Base-by-base conservation (phyloP, 148 eudicot genomes). In the Camellia sinensis region DNA sequence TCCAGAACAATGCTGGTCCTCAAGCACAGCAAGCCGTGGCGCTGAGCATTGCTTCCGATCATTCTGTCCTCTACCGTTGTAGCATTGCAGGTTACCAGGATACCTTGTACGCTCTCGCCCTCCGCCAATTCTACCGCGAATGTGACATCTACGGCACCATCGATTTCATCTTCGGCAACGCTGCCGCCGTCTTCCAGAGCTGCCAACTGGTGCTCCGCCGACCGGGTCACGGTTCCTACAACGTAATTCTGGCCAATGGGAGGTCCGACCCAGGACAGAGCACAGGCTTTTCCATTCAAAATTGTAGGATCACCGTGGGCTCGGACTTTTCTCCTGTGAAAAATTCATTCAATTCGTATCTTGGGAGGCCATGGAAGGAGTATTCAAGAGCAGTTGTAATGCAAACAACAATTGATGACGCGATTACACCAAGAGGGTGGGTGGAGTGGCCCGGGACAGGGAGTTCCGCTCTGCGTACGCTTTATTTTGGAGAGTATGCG, bases 91-190 rank as follows among this genome's bases (percentile, higher is more conserved):
- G 84, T 3, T 81, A 81, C 80, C 87, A 85, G 52, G 87, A 85
- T 59, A 85, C 87, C 6, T 75, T 85, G 7, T 85, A 81, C 80
- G 84, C 84, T 1, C 82, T 46, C 64, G 57, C 87, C 54, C 81
- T 81, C 79, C 87, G 87, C 14, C 87, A 85, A 19, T 85, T 85
- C 67, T 85, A 85, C 77, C 69, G 87, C 11, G 87, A 85, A 12
- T 85, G 87, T 37, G 84, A 85, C 80, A 85, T 85, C 4, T 69
- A 74, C 19, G 87, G 87, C 50, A 85, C 82, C 43, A 57, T 81
- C 0, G 84, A 81, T 53, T 81, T 81, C 87, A 81, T 81, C 12
- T 85, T 85, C 56, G 84, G 87, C 9, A 85, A 85, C 77, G 87
- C 87, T 0, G 87, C 82, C 45, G 87, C 79, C 7, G 82, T 85